Percentiles rank a stretch among this genome's conserved stretches.
These are phyloP conservation scores for Podospora didyma DNA, from an alignment of 495 filamentous ascomycete species.

Conservation along the genomic window DNA sequence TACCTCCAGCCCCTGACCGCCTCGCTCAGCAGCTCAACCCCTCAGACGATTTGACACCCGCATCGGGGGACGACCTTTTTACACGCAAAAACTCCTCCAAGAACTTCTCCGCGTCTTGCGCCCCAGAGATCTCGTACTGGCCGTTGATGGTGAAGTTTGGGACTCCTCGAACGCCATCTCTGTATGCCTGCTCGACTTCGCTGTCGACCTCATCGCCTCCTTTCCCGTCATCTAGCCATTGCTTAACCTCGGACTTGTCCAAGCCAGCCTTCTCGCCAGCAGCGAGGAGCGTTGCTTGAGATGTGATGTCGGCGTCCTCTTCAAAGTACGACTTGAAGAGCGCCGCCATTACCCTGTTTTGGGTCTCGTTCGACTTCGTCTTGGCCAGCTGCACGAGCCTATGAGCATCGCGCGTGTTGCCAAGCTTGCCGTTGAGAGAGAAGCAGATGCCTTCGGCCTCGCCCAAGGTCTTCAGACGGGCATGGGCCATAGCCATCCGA, in stretches of 20 bases:
- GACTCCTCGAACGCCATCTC: slow-evolving; percentile 61
- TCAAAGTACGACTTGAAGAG: slow-evolving; percentile 76
- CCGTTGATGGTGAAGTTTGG: slow-evolving; percentile 70
- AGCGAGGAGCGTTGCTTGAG: slow-evolving; percentile 52
- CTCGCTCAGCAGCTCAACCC: not conserved
- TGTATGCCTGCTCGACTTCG: slow-evolving; percentile 59
- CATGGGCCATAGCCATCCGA: slow-evolving; percentile 51
- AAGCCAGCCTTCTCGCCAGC: slow-evolving; percentile 63
- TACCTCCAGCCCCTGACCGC: not conserved
- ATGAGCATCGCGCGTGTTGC: slow-evolving; percentile 76
- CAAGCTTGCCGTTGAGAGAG: slow-evolving; percentile 65
- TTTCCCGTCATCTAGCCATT: slow-evolving; percentile 58
- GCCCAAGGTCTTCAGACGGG: slow-evolving; percentile 56
- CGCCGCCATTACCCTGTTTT: slow-evolving; percentile 62
- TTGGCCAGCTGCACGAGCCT: slow-evolving; percentile 68
- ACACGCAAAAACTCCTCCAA: slow-evolving; percentile 51
- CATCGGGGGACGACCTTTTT: slow-evolving; percentile 31
- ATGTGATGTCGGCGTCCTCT: slow-evolving; percentile 72
- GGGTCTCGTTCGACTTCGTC: slow-evolving; percentile 48
- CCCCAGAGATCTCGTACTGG: slow-evolving; percentile 58
- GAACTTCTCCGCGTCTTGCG: slow-evolving; percentile 57
- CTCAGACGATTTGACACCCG: slow-evolving; percentile 6
- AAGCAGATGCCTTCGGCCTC: slow-evolving; percentile 66
- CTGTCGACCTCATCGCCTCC: slow-evolving; percentile 68
- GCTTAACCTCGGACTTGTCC: slow-evolving; percentile 52